Conservation (phyloP, 176 grass and related monocot species). For the Tillandsia fasciculata region DNA sequence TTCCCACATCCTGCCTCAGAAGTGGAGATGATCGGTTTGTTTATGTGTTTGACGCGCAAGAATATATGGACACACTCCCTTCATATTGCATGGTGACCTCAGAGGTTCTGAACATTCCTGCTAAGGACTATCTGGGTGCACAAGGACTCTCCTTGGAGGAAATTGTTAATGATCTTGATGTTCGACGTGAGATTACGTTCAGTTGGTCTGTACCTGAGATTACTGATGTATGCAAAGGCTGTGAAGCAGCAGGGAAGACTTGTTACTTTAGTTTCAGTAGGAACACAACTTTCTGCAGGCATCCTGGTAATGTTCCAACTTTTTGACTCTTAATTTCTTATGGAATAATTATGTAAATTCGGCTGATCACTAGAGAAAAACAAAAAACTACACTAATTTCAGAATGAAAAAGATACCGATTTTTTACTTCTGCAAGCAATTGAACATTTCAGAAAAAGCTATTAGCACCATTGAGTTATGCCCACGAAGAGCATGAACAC, state of each 20-base stretch:
- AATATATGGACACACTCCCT: slow-evolving; percentile 25
- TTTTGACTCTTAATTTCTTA: background rate
- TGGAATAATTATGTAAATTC: background rate
- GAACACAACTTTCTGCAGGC: slow-evolving; percentile 36
- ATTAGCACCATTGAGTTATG: no score
- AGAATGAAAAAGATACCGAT: background rate
- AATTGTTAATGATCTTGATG: slow-evolving; percentile 4
- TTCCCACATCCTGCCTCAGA: background rate
- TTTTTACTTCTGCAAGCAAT: no score
- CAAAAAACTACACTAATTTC: background rate
- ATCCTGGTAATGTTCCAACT: slow-evolving; percentile 14
- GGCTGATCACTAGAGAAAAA: background rate
- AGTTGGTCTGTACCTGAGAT: slow-evolving; percentile 20
- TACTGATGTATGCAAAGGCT: slow-evolving; percentile 7
- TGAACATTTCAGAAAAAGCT: no score
- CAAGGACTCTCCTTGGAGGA: background rate
- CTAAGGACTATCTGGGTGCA: background rate
- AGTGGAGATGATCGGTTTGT: background rate
- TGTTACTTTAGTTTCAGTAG: no score
- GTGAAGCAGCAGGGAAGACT: no score
- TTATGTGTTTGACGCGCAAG: background rate
- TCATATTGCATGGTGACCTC: slow-evolving; percentile 18
- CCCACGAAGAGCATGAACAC: no score
- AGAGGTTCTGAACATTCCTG: slow-evolving; percentile 4
- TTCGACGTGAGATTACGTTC: slow-evolving; percentile 11